These are phyloP conservation scores for Acephala macrosclerotiorum DNA, from an alignment of 2,329 filamentous ascomycete species.

Conservation along the genomic window DNA sequence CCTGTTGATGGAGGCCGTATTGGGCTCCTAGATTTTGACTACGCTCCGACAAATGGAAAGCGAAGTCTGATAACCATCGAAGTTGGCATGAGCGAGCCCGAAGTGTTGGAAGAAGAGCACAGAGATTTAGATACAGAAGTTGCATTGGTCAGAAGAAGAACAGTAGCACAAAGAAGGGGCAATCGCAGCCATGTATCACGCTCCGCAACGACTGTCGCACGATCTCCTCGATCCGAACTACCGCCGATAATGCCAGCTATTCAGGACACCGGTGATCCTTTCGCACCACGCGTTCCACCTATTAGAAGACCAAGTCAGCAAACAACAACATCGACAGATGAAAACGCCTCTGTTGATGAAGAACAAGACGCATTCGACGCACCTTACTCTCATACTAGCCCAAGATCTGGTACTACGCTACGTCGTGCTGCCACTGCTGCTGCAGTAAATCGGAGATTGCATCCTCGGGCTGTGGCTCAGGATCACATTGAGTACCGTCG, in stretches of 20 bases:
- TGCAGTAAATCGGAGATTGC: conserved; percentile 72
- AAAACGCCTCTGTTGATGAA: conserved; percentile 42
- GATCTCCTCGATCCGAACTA: conserved; percentile 28
- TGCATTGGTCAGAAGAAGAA: conserved; percentile 78
- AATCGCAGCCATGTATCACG: conserved; percentile 56
- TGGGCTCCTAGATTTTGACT: conserved; percentile 77
- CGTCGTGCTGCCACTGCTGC: conserved; percentile 80
- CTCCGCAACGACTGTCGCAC: conserved; percentile 52
- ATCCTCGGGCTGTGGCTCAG: conserved; percentile 63
- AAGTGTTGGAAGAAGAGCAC: conserved; percentile 75
- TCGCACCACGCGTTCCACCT: conserved; percentile 24
- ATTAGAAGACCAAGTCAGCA: conserved; percentile 32
- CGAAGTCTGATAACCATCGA: conserved; percentile 72
- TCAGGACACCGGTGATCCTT: conserved; percentile 31
- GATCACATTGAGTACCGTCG: conserved; percentile 68
- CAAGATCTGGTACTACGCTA: conserved; percentile 73
- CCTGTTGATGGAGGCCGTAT: conserved; percentile 82
- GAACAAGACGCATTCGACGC: conserved; percentile 66
- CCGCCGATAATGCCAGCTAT: conserved; percentile 39
- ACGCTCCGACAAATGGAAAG: conserved; percentile 61
- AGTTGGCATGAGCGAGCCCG: conserved; percentile 73
- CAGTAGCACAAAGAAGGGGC: conserved; percentile 67
- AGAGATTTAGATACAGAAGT: conserved; percentile 81
- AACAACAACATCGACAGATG: conserved; percentile 26
- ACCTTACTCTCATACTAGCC: conserved; percentile 76